Base-by-base conservation (phyloP, 352 stramenopile genomes). In the Phytophthora tubulina region DNA sequence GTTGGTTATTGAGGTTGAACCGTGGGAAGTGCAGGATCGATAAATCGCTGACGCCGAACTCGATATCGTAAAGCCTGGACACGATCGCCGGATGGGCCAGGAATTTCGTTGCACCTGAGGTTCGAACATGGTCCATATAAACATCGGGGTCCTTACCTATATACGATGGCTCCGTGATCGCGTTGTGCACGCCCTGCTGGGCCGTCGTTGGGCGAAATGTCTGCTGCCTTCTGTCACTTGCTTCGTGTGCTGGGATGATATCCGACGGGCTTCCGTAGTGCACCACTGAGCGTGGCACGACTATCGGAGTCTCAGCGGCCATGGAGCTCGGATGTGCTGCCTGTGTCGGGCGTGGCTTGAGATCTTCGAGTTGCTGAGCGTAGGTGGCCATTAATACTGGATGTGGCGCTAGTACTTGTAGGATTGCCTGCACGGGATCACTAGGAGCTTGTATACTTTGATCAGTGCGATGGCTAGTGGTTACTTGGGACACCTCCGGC, bases 101-200 rank as follows among this genome's bases (percentile, higher is more conserved):
- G 32, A 64, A 64, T 32, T 64, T 46, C 2, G 44, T 55, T 14
- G 42, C 42, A 1, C 7, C 4, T 14, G 33, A 64, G 30, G 33
- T 64, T 2, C 56, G 42, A 14, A 38, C 56, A 55, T 64, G 33
- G 44, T 64, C 44, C 56, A 64, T 48, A 48, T 54, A 63, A 7
- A 27, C 14, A 46, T 55, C 56, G 8, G 32, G 3, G 32, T 54
- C 15, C 42, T 54, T 55, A 54, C 56, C 56, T 55, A 48, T 46
- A 21, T 48, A 64, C 48, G 31, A 5, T 0, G 56, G 42, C 2
- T 15, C 17, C 6, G 56, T 38, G 2, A 64, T 55, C 3, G 56
- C 42, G 44, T 55, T 9, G 15, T 64, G 42, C 17, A 52, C 46
- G 15, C 35, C 46, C 5, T 35, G 21, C n/a, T 35, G 27, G 15